Conservation (phyloP, 768 basidiomycete species). For the Crepidotus variabilis region DNA sequence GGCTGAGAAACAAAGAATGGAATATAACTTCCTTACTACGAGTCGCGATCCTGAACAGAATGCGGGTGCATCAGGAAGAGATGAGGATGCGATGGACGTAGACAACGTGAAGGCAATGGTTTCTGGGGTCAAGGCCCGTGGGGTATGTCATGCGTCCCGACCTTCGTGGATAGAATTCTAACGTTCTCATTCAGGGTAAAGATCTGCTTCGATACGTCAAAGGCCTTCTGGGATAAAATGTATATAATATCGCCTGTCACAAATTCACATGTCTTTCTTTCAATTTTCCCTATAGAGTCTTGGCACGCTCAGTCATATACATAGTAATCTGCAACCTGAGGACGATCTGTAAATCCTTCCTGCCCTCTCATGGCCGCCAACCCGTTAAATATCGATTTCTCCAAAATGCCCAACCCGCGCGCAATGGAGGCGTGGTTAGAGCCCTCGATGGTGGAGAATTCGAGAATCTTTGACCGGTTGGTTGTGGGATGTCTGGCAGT, state of each 20-base stretch:
- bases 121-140: slow-evolving; percentile 67
- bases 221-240: slow-evolving; percentile 50
- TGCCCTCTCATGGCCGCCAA: neutral
- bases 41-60: slow-evolving; percentile 7
- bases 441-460: no score
- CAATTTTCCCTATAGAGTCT: no score
- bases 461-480: no score
- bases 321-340: no score
- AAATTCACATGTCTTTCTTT: no score
- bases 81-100: slow-evolving; percentile 31
- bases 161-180: neutral
- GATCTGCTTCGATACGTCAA: slow-evolving; percentile 74
- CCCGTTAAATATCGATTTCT: neutral
- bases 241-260: neutral
- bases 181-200: slow-evolving; percentile 43
- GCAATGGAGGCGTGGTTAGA: no score
- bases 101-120: slow-evolving; percentile 73
- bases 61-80: slow-evolving; percentile 9
- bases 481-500: no score
- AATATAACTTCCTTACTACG: slow-evolving; percentile 22
- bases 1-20: slow-evolving; percentile 48
- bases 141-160: slow-evolving; percentile 44
- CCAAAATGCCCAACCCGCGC: neutral
- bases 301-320: no score
- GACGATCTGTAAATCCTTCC: neutral